Base-by-base conservation (phyloP, 2,329 filamentous ascomycete species). In the Colletotrichum sp. region DNA sequence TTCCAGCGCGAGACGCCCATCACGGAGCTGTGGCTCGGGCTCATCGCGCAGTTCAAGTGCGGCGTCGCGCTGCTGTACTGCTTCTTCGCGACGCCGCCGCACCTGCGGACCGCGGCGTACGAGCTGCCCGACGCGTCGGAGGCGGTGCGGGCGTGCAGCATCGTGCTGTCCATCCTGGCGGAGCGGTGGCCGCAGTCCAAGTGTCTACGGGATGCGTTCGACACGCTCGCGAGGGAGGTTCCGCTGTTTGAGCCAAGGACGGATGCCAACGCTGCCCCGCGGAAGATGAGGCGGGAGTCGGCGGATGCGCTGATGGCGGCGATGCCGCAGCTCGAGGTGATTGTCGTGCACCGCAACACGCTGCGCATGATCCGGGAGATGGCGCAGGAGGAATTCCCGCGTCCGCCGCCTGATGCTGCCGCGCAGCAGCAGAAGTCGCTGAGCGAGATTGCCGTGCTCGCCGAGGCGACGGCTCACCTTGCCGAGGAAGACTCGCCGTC, bases 51-150 rank as follows among this genome's bases (percentile, higher is more conserved):
- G 73, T 85, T 84, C 70, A 82, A 84, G 72, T 83, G 80, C 6
- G 83, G 83, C 11, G 80, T 84, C 2, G 82, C 83, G 1, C 79
- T 85, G 3, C 70, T 85, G 6, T 84, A 85, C 74, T 84, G 83
- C 75, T 84, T 83, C 76, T 85, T 80, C 76, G 82, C 82, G 19
- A 83, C 82, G 9, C 82, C 83, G 5, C 81, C 80, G 1, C 75
- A 80, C 30, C 77, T 78, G 8, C 74, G 82, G 65, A 81, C 81
- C 1, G 78, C 80, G 2, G 82, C 79, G 16, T 84, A 81, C 44
- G 76, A 80, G 55, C 79, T 79, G 0, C 77, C 79, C 0, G 81
- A 82, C 15, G 82, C 84, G 0, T 78, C 81, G 1, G 82, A 85
- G 60, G 84, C 84, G 4, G 74, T 85, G 13, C 75, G 83, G 25